These are phyloP conservation scores for Eucalyptus lansdowneana DNA, from an alignment of 345 rosid species.

Conservation along the genomic window DNA sequence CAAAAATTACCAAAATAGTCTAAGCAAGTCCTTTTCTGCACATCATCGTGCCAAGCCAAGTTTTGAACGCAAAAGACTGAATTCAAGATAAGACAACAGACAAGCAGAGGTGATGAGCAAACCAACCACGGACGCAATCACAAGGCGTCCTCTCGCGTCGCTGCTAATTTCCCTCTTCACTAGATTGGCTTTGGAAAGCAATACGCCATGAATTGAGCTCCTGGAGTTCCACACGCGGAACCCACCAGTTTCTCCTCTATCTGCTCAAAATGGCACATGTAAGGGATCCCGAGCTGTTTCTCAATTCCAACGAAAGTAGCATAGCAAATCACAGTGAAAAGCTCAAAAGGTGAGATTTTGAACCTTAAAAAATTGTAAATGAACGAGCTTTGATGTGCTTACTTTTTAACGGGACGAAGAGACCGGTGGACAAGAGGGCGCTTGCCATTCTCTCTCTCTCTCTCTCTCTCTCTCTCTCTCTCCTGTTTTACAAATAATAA, in stretches of 20 bases:
- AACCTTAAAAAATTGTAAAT: background rate
- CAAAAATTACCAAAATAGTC: background rate
- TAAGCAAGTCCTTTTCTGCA: background rate
- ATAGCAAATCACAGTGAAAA: background rate
- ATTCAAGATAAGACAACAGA: background rate
- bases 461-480: background rate
- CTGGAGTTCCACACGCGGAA: slow-evolving; percentile 1
- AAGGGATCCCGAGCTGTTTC: background rate
- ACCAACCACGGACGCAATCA: slow-evolving; percentile 33
- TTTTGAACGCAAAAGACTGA: background rate
- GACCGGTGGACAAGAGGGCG: slow-evolving; percentile 15
- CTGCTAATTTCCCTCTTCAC: slow-evolving; percentile 1
- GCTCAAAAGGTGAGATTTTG: background rate
- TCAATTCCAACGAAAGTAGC: background rate
- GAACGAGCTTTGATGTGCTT: background rate
- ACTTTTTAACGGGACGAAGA: slow-evolving; percentile 24
- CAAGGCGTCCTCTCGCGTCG: background rate
- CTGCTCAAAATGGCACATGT: slow-evolving; percentile 8
- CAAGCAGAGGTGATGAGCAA: background rate
- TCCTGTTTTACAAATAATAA: background rate
- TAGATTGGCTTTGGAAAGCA: background rate
- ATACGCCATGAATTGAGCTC: slow-evolving; percentile 20
- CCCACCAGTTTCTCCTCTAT: slow-evolving; percentile 11
- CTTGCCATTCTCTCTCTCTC: slow-evolving; percentile 21
- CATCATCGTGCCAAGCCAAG: background rate